Conservation (phyloP, 2,329 filamentous ascomycete species). For the Cladorrhinum sp. region DNA sequence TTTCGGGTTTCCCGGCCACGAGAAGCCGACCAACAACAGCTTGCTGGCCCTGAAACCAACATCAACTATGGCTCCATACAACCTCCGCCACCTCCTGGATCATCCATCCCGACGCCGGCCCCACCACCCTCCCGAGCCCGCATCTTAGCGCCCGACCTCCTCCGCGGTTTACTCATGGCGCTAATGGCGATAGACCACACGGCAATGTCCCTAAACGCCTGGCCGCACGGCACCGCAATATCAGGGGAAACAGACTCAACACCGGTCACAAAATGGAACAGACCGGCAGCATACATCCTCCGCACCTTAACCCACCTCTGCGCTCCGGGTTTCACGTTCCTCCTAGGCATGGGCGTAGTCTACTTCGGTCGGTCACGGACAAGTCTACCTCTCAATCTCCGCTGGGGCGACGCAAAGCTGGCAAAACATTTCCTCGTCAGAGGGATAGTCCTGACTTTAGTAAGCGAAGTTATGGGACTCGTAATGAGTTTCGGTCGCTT, state of each 20-base stretch:
- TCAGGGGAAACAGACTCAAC: conserved; percentile 36
- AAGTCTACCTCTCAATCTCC: conserved; percentile 26
- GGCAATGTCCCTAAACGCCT: conserved; percentile 38
- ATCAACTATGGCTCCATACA: not conserved
- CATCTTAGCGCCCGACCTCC: conserved; percentile 42
- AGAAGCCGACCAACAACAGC: not conserved
- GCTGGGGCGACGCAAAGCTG: conserved; percentile 38
- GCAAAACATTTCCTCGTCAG: conserved; percentile 39
- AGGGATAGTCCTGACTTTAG: conserved; percentile 35
- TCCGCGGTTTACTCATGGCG: conserved; percentile 44
- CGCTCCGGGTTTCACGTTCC: conserved; percentile 44
- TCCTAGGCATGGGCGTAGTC: conserved; percentile 45
- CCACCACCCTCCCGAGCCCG: conserved; percentile 24
- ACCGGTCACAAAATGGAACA: conserved; percentile 38
- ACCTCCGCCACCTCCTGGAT: not conserved
- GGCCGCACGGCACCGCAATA: conserved; percentile 40
- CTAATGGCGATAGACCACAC: conserved; percentile 46
- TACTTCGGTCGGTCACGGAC: conserved; percentile 44
- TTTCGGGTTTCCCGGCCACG: not conserved
- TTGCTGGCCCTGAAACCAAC: not conserved
- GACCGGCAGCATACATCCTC: conserved; percentile 36
- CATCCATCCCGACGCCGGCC: not conserved
- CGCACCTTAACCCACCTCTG: conserved; percentile 45
- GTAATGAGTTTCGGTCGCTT: conserved; percentile 33
- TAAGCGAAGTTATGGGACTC: conserved; percentile 35